These are phyloP conservation scores for Narthecium ossifragum DNA, from an alignment of 106 monocot genomes.

Conservation along the genomic window DNA sequence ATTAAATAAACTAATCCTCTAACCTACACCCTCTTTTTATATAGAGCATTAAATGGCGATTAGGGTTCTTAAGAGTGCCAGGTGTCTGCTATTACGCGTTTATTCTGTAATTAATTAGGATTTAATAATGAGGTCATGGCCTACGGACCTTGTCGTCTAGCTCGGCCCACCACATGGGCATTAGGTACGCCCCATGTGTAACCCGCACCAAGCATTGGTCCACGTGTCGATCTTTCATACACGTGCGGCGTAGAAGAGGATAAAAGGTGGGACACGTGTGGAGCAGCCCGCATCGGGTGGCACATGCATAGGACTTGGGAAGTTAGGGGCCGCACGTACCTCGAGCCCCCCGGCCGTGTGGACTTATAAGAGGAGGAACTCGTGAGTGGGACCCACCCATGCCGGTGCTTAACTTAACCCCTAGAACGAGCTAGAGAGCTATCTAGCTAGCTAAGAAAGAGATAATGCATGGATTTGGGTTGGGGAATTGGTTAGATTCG, in stretches of 20 bases:
- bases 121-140: background rate
- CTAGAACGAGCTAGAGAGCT: no score
- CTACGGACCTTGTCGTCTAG: slow-evolving; percentile 12
- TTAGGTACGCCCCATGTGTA: slow-evolving; percentile 19
- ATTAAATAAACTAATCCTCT: no score
- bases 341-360: slow-evolving; percentile 3
- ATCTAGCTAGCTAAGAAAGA: no score
- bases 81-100: no score
- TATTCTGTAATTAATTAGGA: slow-evolving; percentile 2
- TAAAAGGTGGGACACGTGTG: slow-evolving; percentile 4
- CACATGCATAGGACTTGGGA: slow-evolving; percentile 1
- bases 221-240: slow-evolving; percentile 3
- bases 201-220: slow-evolving; percentile 13
- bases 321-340: slow-evolving; percentile 4
- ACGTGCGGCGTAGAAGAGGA: slow-evolving; percentile 19
- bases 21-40: no score
- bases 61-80: no score
- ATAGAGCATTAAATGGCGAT: no score
- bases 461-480: no score
- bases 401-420: no score
- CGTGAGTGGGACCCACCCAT: no score
- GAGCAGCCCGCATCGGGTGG: background rate
- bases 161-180: slow-evolving; percentile 6
- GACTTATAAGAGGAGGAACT: no score
- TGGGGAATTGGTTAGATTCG: no score